Evolutionary conservation across 306 rosid species (phyloP).

Genomic region (Leucaena leucocephala): DNA sequence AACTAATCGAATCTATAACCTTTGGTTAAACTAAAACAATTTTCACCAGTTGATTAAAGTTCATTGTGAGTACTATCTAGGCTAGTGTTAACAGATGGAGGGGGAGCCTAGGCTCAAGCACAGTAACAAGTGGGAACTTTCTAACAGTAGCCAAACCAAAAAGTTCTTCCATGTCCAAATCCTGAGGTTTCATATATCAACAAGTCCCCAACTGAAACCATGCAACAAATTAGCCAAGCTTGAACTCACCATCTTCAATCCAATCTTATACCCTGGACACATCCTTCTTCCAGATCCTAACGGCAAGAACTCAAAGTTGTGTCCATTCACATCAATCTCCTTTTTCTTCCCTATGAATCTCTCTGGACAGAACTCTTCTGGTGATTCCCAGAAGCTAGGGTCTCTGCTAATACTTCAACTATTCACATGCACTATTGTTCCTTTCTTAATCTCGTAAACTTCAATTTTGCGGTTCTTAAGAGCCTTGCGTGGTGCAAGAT

Average conservation of each 20-base stretch:
- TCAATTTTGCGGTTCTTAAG: not conserved
- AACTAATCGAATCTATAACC: no score
- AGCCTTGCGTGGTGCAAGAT: not conserved
- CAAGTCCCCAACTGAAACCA: not conserved
- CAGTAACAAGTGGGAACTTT: constrained; percentile 5
- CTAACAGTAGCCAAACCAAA: not conserved
- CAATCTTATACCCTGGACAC: constrained; percentile 10
- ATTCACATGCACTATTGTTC: not conserved
- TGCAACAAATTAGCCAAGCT: constrained; percentile 14
- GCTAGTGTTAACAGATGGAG: no score
- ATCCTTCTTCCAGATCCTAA: constrained; percentile 17
- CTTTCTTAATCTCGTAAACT: not conserved
- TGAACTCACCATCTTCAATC: not conserved
- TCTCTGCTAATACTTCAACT: constrained; percentile 6
- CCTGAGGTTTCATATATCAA: not conserved
- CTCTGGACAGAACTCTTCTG: constrained; percentile 12
- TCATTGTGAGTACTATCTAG: no score
- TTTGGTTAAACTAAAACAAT: no score
- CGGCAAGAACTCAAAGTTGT: not conserved
- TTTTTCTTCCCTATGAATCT: not conserved
- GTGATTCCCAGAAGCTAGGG: not conserved
- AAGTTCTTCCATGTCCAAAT: not conserved
- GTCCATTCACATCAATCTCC: constrained; percentile 9
- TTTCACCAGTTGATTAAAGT: no score
- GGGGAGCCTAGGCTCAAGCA: not conserved